Conservation (phyloP, 2,329 filamentous ascomycete species). For the Dothiorella sarmentorum region DNA sequence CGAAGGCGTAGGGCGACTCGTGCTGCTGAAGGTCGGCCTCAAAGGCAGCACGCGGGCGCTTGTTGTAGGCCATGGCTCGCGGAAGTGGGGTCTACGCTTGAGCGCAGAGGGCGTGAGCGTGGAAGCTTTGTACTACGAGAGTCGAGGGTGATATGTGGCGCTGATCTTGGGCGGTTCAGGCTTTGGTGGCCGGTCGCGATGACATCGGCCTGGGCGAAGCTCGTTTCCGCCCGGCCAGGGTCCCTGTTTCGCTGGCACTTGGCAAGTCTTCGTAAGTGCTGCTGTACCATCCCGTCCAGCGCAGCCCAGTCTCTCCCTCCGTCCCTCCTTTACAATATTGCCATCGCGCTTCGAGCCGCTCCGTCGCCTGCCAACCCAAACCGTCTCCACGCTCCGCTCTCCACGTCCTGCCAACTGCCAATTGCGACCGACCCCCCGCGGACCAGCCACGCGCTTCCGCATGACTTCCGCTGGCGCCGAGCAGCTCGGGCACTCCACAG, state of each 20-base stretch:
- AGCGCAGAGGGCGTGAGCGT: not conserved
- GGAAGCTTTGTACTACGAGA: not conserved
- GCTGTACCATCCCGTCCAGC: constrained; percentile 7
- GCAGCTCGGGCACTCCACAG: constrained; percentile 15
- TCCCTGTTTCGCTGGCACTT: constrained; percentile 9
- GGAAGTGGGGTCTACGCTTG: not conserved
- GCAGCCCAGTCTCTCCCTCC: not conserved
- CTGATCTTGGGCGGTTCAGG: constrained; percentile 10
- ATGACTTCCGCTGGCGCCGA: constrained; percentile 10
- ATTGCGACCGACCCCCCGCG: constrained; percentile 5
- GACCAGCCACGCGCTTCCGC: constrained; percentile 12
- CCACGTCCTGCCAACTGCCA: constrained; percentile 2
- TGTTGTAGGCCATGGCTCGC: constrained; percentile 50
- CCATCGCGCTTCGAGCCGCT: constrained; percentile 13
- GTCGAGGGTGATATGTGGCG: not conserved
- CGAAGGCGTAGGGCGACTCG: constrained; percentile 71
- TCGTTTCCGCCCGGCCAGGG: constrained; percentile 13
- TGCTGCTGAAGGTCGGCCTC: constrained; percentile 68
- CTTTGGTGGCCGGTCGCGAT: not conserved
- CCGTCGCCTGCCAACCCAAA: not conserved
- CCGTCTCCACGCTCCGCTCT: not conserved
- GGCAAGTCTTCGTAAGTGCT: constrained; percentile 1
- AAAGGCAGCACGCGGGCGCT: constrained; percentile 74
- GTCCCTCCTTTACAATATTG: constrained; percentile 4
- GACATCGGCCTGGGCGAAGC: constrained; percentile 1